Evolutionary conservation across 164 flowering plant species (phyloP), one percentile per base, ranked within the genome.

Genomic region (Warburgia ugandensis): DNA sequence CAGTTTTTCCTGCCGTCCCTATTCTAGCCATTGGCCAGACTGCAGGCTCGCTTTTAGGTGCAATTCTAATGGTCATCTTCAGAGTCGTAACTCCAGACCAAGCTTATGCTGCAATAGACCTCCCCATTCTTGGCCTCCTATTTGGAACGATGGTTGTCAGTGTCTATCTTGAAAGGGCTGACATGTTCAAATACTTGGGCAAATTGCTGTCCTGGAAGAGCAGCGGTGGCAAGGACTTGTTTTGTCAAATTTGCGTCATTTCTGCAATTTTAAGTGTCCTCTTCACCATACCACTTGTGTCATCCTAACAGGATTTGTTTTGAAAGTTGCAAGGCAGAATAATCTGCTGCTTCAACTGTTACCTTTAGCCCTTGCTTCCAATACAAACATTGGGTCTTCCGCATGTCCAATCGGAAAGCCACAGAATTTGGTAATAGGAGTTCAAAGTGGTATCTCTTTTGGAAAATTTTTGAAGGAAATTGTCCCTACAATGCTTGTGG

Each of bases 341-440:
- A 80, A 87, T 58, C 76, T 91, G 16, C 92, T 95, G 12, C 95
- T 96, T 4, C 88, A 69, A 17, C 98, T 95, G 0, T 87, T 84
- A 49, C 51, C 87, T 3, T 68, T 91, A 17, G 95, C 98, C 20
- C 68, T 91, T 45, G 98, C 98, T 21, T 78, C 96, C 1, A 84
- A 92, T 55, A 90, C 95, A 0, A 87, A 84, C 59, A 85, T 91
- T 25, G 96, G 96, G 20, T 87, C 96, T 12, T 62, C 98, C 3
- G 87, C 96, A 1, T 84, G 96, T 22, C 98, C 98, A 0, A 91
- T 91, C 36, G 97, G 96, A 4, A 91, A 86, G 55, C 97, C 97
- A 0, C 97, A 91, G 42, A 91, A 91, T 55, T 65, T 91, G 48
- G 95, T 91, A 6, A 91, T 91, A 50, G 96, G 94, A 23, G 71